Percentiles rank a stretch among this genome's conserved stretches.
Evolutionary conservation across 177 flowering plant species (phyloP).

Genomic region (Tripterygium wilfordii): DNA sequence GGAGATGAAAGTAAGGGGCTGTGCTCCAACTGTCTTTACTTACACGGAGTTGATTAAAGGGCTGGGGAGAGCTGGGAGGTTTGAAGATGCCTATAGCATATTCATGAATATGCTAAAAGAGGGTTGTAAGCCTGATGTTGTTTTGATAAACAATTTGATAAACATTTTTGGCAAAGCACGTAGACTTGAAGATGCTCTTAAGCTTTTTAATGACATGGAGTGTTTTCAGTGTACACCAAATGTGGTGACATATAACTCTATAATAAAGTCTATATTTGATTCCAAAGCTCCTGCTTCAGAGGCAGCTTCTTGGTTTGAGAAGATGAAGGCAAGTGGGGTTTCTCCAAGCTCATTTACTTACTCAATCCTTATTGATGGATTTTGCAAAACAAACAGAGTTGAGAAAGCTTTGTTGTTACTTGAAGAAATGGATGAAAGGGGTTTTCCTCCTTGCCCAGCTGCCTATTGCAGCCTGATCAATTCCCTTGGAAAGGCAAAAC

Average conservation of each 20-base stretch:
- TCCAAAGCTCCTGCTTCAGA: slow-evolving; percentile 62
- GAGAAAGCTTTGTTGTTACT: slow-evolving; percentile 80
- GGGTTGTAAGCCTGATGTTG: slow-evolving; percentile 76
- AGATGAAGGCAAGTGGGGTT: slow-evolving; percentile 70
- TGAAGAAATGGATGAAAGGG: slow-evolving; percentile 98
- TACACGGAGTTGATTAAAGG: slow-evolving; percentile 92
- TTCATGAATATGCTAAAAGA: slow-evolving; percentile 51
- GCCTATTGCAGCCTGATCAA: slow-evolving; percentile 93
- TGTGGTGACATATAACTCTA: slow-evolving; percentile 82
- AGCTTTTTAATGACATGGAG: slow-evolving; percentile 62
- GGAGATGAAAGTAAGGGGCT: slow-evolving; percentile 62
- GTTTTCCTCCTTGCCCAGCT: slow-evolving; percentile 90
- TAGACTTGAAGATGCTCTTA: slow-evolving; percentile 58
- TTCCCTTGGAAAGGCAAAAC: slow-evolving; percentile 74
- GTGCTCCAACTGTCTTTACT: slow-evolving; percentile 71
- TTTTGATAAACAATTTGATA: slow-evolving; percentile 75
- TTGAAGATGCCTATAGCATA: slow-evolving; percentile 68
- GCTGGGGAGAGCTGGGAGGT: slow-evolving; percentile 70
- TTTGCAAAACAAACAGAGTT: slow-evolving; percentile 78
- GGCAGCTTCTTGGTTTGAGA: slow-evolving; percentile 62
- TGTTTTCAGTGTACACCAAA: slow-evolving; percentile 56
- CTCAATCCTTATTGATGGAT: slow-evolving; percentile 92
- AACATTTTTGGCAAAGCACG: slow-evolving; percentile 70
- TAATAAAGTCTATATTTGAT: slow-evolving; percentile 66
- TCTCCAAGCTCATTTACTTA: slow-evolving; percentile 72